These are phyloP conservation scores for Lasiosphaeria hispida DNA, from an alignment of 495 filamentous ascomycete genomes.

Conservation along the genomic window DNA sequence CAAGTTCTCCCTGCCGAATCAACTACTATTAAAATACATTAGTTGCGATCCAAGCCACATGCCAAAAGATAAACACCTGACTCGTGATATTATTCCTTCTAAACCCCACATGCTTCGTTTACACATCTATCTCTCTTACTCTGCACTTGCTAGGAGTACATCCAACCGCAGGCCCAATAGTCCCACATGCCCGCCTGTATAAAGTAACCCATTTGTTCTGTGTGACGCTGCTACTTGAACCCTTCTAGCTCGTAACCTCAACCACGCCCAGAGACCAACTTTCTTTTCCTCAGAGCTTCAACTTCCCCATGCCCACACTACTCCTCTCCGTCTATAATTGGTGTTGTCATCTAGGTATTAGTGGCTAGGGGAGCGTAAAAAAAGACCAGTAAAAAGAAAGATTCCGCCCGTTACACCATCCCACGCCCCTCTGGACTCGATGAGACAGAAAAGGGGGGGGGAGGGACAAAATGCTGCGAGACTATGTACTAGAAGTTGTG, in stretches of 20 bases:
- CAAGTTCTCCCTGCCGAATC: background rate
- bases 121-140: slow-evolving; percentile 2
- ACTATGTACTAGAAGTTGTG: background rate
- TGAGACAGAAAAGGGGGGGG: background rate
- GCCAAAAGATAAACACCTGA: too few species aligned
- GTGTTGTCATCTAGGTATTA: background rate
- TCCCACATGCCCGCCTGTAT: too few species aligned
- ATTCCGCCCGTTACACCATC: background rate
- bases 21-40: background rate
- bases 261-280: too few species aligned
- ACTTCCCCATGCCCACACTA: too few species aligned
- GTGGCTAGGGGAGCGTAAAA: background rate
- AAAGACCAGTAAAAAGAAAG: background rate
- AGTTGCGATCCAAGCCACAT: background rate
- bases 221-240: too few species aligned
- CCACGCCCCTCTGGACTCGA: background rate
- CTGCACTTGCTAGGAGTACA: background rate
- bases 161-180: background rate
- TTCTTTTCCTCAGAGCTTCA: too few species aligned
- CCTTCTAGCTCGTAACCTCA: too few species aligned
- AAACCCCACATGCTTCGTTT: slow-evolving; percentile 1
- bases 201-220: background rate
- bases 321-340: background rate
- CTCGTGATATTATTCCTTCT: background rate
- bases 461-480: background rate